Base-by-base conservation (phyloP, 1,139 yeast species). In the Candida sp. region DNA sequence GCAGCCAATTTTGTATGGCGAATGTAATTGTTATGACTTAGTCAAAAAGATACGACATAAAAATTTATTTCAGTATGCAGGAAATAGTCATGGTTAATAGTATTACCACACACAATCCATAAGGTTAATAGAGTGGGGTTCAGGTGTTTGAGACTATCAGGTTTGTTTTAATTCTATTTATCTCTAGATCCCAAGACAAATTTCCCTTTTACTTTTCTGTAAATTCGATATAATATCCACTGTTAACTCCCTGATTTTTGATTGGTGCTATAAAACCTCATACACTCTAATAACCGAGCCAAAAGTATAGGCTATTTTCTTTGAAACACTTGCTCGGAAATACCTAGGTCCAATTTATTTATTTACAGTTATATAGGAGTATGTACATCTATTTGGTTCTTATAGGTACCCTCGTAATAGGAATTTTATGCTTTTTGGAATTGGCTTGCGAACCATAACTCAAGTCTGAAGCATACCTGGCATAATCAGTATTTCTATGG, bases 381-480 rank as follows among this genome's bases (percentile, higher is more conserved):
- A 32, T 36, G 19, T 39, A 39, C 35, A 38, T 36, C 6, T 33
- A 29, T 23, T 29, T 35, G 12, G 39, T 47, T 45, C 64, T 52
- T 43, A 56, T 54, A 5, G 62, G 57, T 5, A 66, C 42, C 40
- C 68, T 55, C 35, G 50, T 49, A 12, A 66, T 61, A 5, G 70
- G 70, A 37, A 33, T 27, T n/a, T 33, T 27, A 30, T 33, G 25
- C 19, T 27, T 35, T 11, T 36, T 45, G 21, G 42, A 41, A 45
- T 69, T 69, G 5, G 77, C 67, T 36, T 59, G 61, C 21, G 52
- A 46, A 7, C 81, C 82, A 54, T 87, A 84, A 0, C 53, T 46
- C 19, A 56, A 43, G 58, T 81, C 90, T 2, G 64, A 54, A 0
- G 82, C 87, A 27, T 77, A 55, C 23, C 44, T 45, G 0, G 78